A percentile compares a stretch with the other conserved stretches of the same genome.
Conservation (phyloP, 208 protist species). For the Wallacemonas sp. region DNA sequence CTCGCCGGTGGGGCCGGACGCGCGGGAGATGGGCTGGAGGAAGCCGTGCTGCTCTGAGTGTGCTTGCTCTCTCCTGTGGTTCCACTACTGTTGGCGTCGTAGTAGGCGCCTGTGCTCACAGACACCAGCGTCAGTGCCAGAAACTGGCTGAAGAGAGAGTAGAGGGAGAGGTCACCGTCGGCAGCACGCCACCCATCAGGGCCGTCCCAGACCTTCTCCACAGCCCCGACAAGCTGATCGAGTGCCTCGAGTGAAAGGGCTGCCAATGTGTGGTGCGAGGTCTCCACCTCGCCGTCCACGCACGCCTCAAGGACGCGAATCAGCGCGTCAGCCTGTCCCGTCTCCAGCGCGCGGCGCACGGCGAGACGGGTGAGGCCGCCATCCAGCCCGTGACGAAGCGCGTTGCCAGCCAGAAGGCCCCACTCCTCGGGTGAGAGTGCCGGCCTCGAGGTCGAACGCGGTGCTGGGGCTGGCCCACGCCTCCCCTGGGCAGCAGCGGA, state of each 20-base stretch:
- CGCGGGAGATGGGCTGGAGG: background rate
- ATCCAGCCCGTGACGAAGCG: constrained; percentile 52
- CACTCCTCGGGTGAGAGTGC: constrained; percentile 48
- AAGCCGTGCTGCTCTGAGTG: background rate
- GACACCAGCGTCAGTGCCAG: background rate
- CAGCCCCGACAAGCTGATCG: constrained; percentile 39
- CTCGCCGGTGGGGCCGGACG: background rate
- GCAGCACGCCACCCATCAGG: constrained; percentile 4
- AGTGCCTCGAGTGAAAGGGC: constrained; percentile 37
- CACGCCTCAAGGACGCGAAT: constrained; percentile 70
- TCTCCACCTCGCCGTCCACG: constrained; percentile 30
- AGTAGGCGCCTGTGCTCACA: background rate
- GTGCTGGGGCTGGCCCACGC: background rate
- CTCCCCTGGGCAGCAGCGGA: background rate
- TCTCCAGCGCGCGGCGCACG: constrained; percentile 1
- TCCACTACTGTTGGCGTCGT: background rate
- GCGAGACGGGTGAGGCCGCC: background rate
- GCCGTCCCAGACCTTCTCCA: constrained; percentile 26
- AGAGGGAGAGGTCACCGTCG: constrained; percentile 2
- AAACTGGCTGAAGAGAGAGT: constrained; percentile 3
- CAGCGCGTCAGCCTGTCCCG: constrained; percentile 14
- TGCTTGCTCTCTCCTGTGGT: too few species aligned
- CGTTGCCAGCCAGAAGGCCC: constrained; percentile 65
- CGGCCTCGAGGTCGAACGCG: background rate
- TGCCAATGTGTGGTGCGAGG: background rate